Base-by-base conservation (phyloP, 495 filamentous ascomycete species). In the Hypoxylon perforatum region DNA sequence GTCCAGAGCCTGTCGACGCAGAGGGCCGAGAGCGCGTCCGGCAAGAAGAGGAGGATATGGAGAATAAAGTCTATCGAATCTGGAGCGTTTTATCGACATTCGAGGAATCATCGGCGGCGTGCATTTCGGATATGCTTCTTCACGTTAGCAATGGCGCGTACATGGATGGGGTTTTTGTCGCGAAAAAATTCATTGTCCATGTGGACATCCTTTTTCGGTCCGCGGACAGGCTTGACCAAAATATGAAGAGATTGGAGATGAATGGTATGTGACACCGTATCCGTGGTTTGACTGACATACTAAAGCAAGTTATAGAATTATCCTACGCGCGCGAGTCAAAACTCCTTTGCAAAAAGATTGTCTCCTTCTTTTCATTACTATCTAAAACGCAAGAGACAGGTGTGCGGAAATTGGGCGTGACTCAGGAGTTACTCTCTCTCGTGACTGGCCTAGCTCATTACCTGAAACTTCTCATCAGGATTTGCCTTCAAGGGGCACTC, bases 61-160 rank as follows among this genome's bases (percentile, higher is more conserved):
- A 99, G 72, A 90, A 94, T 67, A 99, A 98, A 69, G 96, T 99
- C 11, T 96, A 96, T 75, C 90, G 88, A 71, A 99, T 99, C 55
- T 99, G 96, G 96, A 97, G 93, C 74, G 95, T 96, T 15, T 84
- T 99, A 1, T 97, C 95, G 5, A 91, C 92, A 12, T 99, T 97
- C 69, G 96, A 99, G 75, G 96, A 99, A 75, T 96, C 94, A 1
- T 97, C 94, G 8, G 96, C 96, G 11, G 93, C 93, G 15, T 98
- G 96, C 79, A 99, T 99, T 61, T 98, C 96, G 4, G 96, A 99
- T 71, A 99, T 99, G 96, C 90, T 99, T 23, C 84, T 99, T 45
- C 94, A 99, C 76, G 96, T 99, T 44, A 98, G 96, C 82, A 99
- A 99, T 75, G 96, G 95, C 6, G 92, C 91, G 11, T 98, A 97